These are phyloP conservation scores for Colletotrichum sojae DNA, from an alignment of 2,329 filamentous ascomycete genomes.

Conservation along the genomic window DNA sequence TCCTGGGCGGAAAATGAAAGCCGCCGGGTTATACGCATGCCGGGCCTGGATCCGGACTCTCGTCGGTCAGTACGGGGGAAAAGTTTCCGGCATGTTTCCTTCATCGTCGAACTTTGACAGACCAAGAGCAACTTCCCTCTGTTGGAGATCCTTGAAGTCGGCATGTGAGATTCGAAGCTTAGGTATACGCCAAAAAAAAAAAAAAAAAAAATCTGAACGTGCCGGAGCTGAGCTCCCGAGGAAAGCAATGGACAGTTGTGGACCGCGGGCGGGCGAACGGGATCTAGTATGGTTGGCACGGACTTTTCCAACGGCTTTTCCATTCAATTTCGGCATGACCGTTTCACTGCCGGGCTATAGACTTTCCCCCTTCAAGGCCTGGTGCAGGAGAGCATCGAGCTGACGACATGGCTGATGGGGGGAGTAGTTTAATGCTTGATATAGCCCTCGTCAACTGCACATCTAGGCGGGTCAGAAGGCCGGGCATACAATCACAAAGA, in stretches of 20 bases:
- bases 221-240: neutral
- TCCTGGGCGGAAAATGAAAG: neutral
- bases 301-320: neutral
- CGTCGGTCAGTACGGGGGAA: neutral
- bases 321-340: neutral
- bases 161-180: no score
- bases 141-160: neutral
- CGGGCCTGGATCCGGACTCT: neutral
- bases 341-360: neutral
- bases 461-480: no score
- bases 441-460: neutral
- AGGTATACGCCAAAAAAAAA: neutral
- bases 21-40: neutral
- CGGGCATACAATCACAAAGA: neutral
- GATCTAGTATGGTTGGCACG: conserved; percentile 28
- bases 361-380: neutral
- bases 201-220: neutral
- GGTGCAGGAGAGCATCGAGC: neutral
- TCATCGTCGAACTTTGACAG: conserved; percentile 1
- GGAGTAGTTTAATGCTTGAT: no score
- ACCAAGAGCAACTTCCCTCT: neutral
- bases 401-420: neutral
- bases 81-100: neutral
- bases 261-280: neutral
- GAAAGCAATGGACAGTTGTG: neutral